Conservation (phyloP, 106 monocot species). For the Acorus gramineus region DNA sequence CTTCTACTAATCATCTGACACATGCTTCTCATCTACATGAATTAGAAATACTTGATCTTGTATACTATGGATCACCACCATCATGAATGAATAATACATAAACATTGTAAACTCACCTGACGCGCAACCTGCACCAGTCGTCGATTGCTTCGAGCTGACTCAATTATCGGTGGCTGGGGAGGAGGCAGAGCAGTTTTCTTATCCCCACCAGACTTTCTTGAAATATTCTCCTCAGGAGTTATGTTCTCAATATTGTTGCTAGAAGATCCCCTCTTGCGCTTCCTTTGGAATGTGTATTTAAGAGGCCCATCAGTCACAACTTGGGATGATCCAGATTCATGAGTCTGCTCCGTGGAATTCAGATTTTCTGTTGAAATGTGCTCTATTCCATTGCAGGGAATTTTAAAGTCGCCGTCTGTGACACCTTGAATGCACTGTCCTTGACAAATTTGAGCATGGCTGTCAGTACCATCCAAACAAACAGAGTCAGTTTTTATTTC, state of each 20-base stretch:
- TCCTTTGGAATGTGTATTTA: slow-evolving; percentile 44
- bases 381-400: too few species aligned
- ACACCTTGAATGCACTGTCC: too few species aligned
- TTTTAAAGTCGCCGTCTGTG: too few species aligned
- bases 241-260: background rate
- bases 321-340: slow-evolving; percentile 8
- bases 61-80: too few species aligned
- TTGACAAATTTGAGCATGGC: too few species aligned
- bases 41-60: too few species aligned
- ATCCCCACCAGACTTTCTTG: background rate
- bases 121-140: slow-evolving; percentile 40
- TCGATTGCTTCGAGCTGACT: slow-evolving; percentile 20
- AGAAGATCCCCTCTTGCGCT: slow-evolving; percentile 23
- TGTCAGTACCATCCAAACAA: too few species aligned
- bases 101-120: slow-evolving; percentile 17
- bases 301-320: slow-evolving; percentile 9
- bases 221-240: slow-evolving; percentile 2
- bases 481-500: background rate
- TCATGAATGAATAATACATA: too few species aligned
- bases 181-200: background rate
- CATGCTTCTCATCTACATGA: too few species aligned
- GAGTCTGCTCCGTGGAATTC: too few species aligned
- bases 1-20: background rate
- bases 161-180: slow-evolving; percentile 7
- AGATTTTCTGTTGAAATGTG: too few species aligned